Percentiles rank a stretch among this genome's conserved stretches.
Conservation (phyloP, 164 flowering plant species). For the Protea cynaroides region DNA sequence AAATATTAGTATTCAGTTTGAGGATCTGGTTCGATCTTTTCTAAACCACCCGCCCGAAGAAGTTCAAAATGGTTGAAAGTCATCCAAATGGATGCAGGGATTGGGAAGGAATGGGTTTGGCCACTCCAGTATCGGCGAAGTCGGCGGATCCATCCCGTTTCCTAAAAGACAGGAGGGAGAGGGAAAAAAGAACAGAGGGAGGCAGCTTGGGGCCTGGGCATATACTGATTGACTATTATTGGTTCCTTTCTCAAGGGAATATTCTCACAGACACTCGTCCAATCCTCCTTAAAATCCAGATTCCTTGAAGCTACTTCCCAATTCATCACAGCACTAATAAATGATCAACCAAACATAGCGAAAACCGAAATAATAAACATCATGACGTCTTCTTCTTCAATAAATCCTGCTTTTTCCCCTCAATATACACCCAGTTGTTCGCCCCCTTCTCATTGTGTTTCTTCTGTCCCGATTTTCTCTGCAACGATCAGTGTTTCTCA, state of each 20-base stretch:
- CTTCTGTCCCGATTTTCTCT: not conserved
- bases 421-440: conserved; percentile 19
- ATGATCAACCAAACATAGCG: not conserved
- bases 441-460: conserved; percentile 8
- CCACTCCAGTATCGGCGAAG: too few relatives aligned
- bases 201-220: too few relatives aligned
- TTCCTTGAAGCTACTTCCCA: not conserved
- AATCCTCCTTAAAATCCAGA: not conserved
- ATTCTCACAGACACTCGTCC: not conserved
- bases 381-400: conserved; percentile 46
- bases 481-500: conserved; percentile 2
- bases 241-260: not conserved
- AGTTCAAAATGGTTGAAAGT: too few relatives aligned
- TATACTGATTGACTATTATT: not conserved
- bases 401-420: conserved; percentile 44
- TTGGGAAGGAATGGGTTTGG: too few relatives aligned
- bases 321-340: not conserved
- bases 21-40: too few relatives aligned
- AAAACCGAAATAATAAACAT: not conserved
- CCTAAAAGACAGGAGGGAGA: too few relatives aligned
- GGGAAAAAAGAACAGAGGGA: too few relatives aligned
- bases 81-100: too few relatives aligned
- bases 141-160: too few relatives aligned
- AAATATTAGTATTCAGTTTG: too few relatives aligned
- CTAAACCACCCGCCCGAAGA: too few relatives aligned